Base-by-base conservation (phyloP, 2,329 filamentous ascomycete species). In the Chlorencoelia australis region DNA sequence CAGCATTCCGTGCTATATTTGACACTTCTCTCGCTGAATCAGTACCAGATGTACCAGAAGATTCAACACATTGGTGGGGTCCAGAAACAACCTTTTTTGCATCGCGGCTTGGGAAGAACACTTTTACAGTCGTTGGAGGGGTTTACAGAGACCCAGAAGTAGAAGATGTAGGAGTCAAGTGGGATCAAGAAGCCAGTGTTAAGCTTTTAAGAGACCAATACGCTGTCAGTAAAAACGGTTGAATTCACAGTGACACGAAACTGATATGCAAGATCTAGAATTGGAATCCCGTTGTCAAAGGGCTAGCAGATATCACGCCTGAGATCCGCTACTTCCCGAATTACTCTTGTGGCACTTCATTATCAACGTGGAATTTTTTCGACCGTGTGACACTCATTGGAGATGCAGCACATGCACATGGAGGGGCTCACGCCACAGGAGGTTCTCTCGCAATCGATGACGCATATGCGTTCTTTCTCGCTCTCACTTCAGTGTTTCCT, bases 391-490 rank as follows among this genome's bases (percentile, higher is more conserved):
- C 54, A 0, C 49, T 60, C 3, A 52, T 57, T 5, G 59, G 60
- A 3, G 59, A 63, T 41, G 59, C 60, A 19, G 59, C 59, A 7
- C 59, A 62, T 43, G 54, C 58, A 3, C 57, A 61, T 39, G 59
- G 59, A 11, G 59, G 58, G 16, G 59, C 58, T 10, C 54, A 57
- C 37, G 60, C 59, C 7, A 58, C 59, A 3, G 59, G 60, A 11
- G 59, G 58, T 6, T 60, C 56, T 24, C 48, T 61, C 4, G 59
- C 59, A 2, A 55, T 63, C 18, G 59, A 63, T 30, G 59, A 63
- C 44, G 58, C 59, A 5, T 62, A 57, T 34, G 51, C 53, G 2
- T 47, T 59, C 11, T 52, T 44, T 9, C 43, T 52, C 0, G 40
- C 51, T 5, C 18, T 54, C 1, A 19, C 17, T 3, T 37, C 41